These are phyloP conservation scores for Raddia guianensis DNA, from an alignment of 176 grass and related monocot genomes.

Conservation along the genomic window DNA sequence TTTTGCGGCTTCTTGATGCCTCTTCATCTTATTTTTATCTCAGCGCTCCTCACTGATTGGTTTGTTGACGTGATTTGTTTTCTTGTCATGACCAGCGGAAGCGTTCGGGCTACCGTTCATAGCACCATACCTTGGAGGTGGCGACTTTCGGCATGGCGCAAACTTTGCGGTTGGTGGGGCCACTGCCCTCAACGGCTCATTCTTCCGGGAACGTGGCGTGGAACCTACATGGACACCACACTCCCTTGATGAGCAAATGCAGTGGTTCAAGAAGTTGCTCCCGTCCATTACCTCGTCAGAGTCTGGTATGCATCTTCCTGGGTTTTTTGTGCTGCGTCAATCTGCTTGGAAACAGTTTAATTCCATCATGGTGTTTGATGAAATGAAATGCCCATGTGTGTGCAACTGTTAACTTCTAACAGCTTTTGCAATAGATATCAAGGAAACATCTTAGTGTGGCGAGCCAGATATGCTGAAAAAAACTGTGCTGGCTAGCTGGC, in stretches of 20 bases:
- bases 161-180: constrained; percentile 87
- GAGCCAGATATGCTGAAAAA: constrained; percentile 22
- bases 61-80: constrained; percentile 29
- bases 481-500: background rate
- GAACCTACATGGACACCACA: constrained; percentile 63
- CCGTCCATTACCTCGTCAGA: constrained; percentile 39
- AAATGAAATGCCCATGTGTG: background rate
- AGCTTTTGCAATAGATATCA: constrained; percentile 13
- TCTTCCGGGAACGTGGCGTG: constrained; percentile 66
- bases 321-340: constrained; percentile 5
- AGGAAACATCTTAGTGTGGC: constrained; percentile 22
- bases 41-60: background rate
- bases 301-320: constrained; percentile 29
- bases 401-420: background rate
- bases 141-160: constrained; percentile 63
- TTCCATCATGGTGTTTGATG: background rate
- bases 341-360: background rate
- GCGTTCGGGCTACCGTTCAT: constrained; percentile 74
- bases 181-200: constrained; percentile 61
- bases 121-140: constrained; percentile 66
- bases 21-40: constrained; percentile 1
- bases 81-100: constrained; percentile 59
- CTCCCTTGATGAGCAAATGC: constrained; percentile 69
- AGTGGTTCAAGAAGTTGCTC: constrained; percentile 86
- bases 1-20: constrained; percentile 20